Percentiles rank a stretch among this genome's conserved stretches.
Evolutionary conservation across 1,284 basidiomycete species (phyloP).

Genomic region (Agaricales sp.): DNA sequence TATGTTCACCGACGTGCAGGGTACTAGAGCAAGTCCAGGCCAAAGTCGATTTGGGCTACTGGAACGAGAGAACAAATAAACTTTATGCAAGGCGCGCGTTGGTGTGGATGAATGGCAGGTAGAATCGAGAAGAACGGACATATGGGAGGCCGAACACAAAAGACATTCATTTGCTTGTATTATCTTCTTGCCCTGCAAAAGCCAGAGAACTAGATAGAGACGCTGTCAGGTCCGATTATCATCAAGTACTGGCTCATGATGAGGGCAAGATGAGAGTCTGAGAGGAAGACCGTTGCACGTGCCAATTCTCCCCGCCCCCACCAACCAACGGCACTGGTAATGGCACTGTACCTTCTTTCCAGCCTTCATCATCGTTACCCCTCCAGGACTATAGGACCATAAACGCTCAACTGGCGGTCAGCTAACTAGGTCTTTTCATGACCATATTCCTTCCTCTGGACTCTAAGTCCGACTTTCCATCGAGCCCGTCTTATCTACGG

Average conservation of each 20-base stretch:
- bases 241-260: no score
- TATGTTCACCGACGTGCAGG: no score
- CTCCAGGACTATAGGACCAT: neutral
- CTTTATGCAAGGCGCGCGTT: no score
- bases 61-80: no score
- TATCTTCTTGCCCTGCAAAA: neutral
- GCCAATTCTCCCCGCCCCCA: neutral
- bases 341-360: neutral
- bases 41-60: no score
- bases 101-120: no score
- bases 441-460: conserved; percentile 32
- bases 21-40: no score
- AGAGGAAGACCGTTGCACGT: neutral
- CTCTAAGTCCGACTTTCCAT: conserved; percentile 19
- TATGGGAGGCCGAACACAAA: neutral
- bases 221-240: neutral
- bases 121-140: neutral
- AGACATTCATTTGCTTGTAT: neutral
- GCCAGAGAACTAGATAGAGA: neutral
- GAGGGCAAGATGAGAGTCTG: neutral
- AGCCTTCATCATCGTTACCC: neutral
- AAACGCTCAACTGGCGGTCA: neutral
- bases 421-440: conserved; percentile 17
- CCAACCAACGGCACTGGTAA: neutral
- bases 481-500: conserved; percentile 26